These are phyloP conservation scores for Gossypium australe DNA, from an alignment of 345 rosid species.

Conservation along the genomic window DNA sequence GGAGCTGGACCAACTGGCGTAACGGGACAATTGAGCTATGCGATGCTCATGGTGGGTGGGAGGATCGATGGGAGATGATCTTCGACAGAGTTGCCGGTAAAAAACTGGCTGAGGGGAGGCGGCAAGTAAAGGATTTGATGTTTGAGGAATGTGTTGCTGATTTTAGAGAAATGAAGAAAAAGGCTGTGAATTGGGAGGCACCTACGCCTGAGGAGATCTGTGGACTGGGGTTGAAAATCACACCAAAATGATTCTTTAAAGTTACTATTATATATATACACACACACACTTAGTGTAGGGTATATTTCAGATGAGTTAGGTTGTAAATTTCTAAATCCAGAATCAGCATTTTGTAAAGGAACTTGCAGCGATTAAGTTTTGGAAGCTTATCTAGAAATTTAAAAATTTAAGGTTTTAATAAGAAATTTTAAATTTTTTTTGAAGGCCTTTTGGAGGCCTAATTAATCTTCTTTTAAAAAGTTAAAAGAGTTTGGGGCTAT, in stretches of 20 bases:
- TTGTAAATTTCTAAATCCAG: no score
- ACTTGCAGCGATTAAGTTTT: no score
- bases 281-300: no score
- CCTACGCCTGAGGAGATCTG: slow-evolving; percentile 65
- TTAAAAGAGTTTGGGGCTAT: no score
- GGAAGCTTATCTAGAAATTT: no score
- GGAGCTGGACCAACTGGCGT: slow-evolving; percentile 94
- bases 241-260: neutral
- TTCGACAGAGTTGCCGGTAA: slow-evolving; percentile 52
- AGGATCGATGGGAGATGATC: slow-evolving; percentile 58
- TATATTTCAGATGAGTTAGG: no score
- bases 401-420: no score
- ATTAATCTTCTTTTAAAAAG: no score
- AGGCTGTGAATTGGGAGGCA: slow-evolving; percentile 53
- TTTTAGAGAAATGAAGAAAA: slow-evolving; percentile 45
- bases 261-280: neutral
- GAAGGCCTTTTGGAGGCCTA: no score
- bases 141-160: slow-evolving; percentile 44
- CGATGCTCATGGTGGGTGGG: slow-evolving; percentile 67
- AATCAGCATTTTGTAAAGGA: no score
- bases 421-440: no score
- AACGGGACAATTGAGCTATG: slow-evolving; percentile 60
- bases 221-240: slow-evolving; percentile 30
- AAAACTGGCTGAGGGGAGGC: slow-evolving; percentile 41
- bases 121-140: slow-evolving; percentile 26